These are phyloP conservation scores for Colletotrichum aenigma DNA, from an alignment of 2,329 filamentous ascomycete species.

Conservation along the genomic window DNA sequence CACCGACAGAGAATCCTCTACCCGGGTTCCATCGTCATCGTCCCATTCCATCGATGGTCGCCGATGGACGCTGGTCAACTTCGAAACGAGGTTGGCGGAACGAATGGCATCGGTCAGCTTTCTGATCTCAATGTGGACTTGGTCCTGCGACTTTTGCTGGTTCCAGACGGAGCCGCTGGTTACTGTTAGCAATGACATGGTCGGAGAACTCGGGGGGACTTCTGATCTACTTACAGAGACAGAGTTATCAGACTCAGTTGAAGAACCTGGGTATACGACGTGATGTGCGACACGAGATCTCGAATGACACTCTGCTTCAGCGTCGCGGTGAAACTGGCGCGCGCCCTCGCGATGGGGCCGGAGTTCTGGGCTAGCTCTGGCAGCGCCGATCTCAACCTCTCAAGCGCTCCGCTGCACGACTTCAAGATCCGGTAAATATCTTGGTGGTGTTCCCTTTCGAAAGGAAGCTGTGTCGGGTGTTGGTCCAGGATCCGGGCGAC, in stretches of 20 bases:
- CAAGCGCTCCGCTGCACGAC: constrained; percentile 25
- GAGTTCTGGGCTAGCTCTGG: constrained; percentile 24
- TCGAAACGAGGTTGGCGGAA: constrained; percentile 19
- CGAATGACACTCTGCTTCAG: constrained; percentile 26
- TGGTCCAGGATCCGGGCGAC: constrained; percentile 23
- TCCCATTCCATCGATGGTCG: constrained; percentile 7
- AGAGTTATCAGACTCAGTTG: constrained; percentile 30
- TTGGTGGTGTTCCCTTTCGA: constrained; percentile 28
- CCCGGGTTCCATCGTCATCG: constrained; percentile 9
- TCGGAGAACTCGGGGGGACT: not conserved
- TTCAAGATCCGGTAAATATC: constrained; percentile 26
- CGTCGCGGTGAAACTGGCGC: constrained; percentile 21
- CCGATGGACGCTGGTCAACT: not conserved
- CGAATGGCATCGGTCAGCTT: constrained; percentile 27
- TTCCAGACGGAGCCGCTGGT: constrained; percentile 23
- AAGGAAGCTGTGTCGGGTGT: constrained; percentile 21
- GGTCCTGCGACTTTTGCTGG: constrained; percentile 28
- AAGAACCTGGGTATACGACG: constrained; percentile 27
- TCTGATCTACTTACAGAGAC: constrained; percentile 21
- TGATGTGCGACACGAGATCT: constrained; percentile 26
- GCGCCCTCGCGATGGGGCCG: constrained; percentile 21
- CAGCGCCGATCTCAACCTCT: constrained; percentile 22
- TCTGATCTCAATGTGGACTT: constrained; percentile 27
- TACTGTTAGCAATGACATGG: not conserved
- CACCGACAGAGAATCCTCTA: constrained; percentile 8